Evolutionary conservation across 805 yeast species (phyloP).

Genomic region (Yarrowia sp.): DNA sequence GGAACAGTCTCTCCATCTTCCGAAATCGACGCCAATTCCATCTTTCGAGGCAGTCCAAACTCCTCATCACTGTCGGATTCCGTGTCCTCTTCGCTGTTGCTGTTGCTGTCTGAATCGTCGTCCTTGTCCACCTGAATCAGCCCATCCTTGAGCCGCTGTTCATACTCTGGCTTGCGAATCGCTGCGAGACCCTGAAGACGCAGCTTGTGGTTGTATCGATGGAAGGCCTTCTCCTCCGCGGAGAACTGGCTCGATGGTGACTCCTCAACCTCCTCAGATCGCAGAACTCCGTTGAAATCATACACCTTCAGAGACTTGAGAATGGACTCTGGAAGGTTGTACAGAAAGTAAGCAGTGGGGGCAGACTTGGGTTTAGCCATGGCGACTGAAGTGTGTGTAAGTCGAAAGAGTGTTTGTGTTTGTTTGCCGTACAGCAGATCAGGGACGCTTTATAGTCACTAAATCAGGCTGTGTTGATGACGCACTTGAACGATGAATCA

Average conservation of each 20-base stretch:
- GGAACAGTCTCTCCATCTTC: neutral
- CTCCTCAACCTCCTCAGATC: neutral
- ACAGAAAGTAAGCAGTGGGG: constrained; percentile 17
- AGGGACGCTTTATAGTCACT: neutral
- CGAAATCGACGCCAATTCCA: neutral
- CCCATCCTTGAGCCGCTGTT: constrained; percentile 5
- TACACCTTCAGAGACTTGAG: constrained; percentile 7
- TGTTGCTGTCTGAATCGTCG: constrained; percentile 2
- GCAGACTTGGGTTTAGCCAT: constrained; percentile 5
- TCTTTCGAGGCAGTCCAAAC: constrained; percentile 7
- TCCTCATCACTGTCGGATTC: constrained; percentile 20
- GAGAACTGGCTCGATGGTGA: neutral
- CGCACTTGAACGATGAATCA: constrained; percentile 19
- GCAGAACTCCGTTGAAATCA: constrained; percentile 19
- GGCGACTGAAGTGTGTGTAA: neutral
- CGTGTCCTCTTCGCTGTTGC: constrained; percentile 15
- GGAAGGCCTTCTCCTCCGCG: constrained; percentile 13
- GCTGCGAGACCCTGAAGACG: constrained; percentile 12
- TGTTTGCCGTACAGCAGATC: neutral
- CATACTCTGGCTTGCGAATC: constrained; percentile 3
- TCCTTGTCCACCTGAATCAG: neutral
- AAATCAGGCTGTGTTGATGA: constrained; percentile 1
- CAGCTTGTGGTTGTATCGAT: constrained; percentile 21
- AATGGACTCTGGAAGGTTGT: constrained; percentile 21
- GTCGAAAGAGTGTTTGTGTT: neutral